Conservation (phyloP, 306 rosid genomes). For the Ochetophila trinervis region DNA sequence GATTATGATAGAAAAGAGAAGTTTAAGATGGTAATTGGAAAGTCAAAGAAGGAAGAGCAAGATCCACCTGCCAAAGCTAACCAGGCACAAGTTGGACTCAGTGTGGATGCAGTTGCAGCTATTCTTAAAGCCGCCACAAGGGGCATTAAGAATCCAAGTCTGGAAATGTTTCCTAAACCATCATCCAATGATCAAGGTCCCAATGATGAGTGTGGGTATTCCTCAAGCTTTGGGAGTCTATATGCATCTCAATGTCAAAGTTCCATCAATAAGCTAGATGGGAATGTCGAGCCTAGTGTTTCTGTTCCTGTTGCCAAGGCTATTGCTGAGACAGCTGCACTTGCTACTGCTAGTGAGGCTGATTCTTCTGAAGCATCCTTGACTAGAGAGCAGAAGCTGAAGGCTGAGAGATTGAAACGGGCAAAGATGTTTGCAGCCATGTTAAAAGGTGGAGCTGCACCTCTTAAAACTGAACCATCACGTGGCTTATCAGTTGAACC, state of each 20-base stretch:
- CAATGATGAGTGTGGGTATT: conserved; percentile 42
- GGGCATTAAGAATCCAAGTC: conserved; percentile 56
- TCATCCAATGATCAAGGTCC: conserved; percentile 44
- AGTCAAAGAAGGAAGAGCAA: conserved; percentile 58
- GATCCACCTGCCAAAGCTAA: conserved; percentile 43
- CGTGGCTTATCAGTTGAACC: conserved; percentile 58
- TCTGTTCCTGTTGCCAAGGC: conserved; percentile 52
- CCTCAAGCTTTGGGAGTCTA: conserved; percentile 50
- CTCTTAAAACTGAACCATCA: conserved; percentile 42
- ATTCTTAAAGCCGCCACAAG: conserved; percentile 84
- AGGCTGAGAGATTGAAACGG: conserved; percentile 85
- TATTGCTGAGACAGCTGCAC: conserved; percentile 61
- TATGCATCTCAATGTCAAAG: conserved; percentile 37
- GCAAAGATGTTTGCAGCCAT: conserved; percentile 85
- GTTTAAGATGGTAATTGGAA: conserved; percentile 65
- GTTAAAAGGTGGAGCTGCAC: conserved; percentile 57
- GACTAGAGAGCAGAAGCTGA: conserved; percentile 71
- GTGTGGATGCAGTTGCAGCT: conserved; percentile 60
- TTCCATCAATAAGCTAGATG: conserved; percentile 25
- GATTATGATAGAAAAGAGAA: conserved; percentile 64
- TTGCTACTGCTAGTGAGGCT: conserved; percentile 68
- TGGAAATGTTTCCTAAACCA: conserved; percentile 43
- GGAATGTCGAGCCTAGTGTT: conserved; percentile 26
- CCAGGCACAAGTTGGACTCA: conserved; percentile 38
- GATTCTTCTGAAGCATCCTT: conserved; percentile 78